These are phyloP conservation scores for Diaporthe sp. DNA, from an alignment of 2,329 filamentous ascomycete species.

Conservation along the genomic window DNA sequence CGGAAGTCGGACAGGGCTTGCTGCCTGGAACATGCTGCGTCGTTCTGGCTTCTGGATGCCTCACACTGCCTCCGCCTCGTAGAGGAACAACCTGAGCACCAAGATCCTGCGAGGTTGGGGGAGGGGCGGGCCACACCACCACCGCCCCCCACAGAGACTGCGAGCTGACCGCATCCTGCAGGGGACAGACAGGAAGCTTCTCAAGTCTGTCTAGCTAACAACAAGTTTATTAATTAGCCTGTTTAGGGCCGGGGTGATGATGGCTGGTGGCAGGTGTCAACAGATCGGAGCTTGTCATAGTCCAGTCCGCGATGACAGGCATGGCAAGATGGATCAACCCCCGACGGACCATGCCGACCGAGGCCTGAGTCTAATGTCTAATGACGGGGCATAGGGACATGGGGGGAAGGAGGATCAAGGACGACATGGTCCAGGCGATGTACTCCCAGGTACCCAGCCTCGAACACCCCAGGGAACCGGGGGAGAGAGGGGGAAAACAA, in stretches of 20 bases:
- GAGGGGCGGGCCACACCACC: not conserved
- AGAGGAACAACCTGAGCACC: not conserved
- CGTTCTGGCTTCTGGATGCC: not conserved
- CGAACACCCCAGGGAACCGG: not conserved
- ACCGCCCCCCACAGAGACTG: not conserved
- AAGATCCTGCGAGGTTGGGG: not conserved
- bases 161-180: slow-evolving; percentile 25
- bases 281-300: slow-evolving; percentile 29
- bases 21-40: not conserved
- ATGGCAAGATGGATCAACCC: slow-evolving; percentile 17
- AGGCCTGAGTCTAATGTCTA: not conserved
- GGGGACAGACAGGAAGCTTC: slow-evolving; percentile 19
- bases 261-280: slow-evolving; percentile 13
- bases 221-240: not conserved
- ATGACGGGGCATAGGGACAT: not conserved
- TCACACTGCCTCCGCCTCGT: not conserved
- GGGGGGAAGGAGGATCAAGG: not conserved
- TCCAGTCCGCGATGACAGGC: slow-evolving; percentile 28
- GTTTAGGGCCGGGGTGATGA: not conserved
- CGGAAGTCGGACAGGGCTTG: not conserved
- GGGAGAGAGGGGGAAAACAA: not conserved
- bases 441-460: slow-evolving; percentile 12
- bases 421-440: not conserved
- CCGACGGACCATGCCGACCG: slow-evolving; percentile 5
- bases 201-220: not conserved